These are phyloP conservation scores for Ustilago curta DNA, from an alignment of 1,284 basidiomycete species.

Conservation along the genomic window DNA sequence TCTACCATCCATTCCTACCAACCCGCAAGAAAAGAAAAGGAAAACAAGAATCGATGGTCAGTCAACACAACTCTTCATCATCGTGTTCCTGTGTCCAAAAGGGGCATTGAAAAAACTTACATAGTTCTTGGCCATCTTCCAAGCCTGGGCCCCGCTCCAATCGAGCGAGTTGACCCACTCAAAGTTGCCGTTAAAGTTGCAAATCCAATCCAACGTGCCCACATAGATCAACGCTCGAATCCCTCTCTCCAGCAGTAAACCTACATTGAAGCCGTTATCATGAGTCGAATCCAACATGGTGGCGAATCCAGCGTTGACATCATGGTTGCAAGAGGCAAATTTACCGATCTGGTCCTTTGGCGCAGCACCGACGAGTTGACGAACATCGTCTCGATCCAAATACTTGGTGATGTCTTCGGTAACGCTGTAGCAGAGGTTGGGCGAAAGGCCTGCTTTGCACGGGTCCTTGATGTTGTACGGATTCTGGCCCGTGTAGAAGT, in stretches of 20 bases:
- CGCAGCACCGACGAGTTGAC: conserved; percentile 54
- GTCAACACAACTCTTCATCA: background rate
- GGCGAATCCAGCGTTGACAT: conserved; percentile 42
- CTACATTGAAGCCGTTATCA: conserved; percentile 73
- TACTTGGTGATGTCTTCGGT: conserved; percentile 58
- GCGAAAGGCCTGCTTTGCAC: conserved; percentile 51
- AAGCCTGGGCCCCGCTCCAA: conserved; percentile 32
- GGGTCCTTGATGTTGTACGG: conserved; percentile 64
- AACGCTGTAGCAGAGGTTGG: conserved; percentile 57
- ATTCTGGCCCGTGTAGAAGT: conserved; percentile 55
- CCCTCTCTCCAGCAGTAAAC: conserved; percentile 80
- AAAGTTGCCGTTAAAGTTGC: conserved; percentile 59
- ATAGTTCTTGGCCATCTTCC: conserved; percentile 34
- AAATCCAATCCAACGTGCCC: conserved; percentile 71
- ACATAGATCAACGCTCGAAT: conserved; percentile 80
- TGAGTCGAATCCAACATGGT: conserved; percentile 32
- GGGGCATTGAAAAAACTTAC: conserved; percentile 14
- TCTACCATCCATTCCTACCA: conserved; percentile 42
- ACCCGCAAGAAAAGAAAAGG: conserved; percentile 1
- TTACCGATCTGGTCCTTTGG: conserved; percentile 50
- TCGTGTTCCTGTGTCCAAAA: background rate
- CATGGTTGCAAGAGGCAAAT: conserved; percentile 51
- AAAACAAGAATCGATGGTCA: background rate
- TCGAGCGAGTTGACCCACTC: conserved; percentile 48
- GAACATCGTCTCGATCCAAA: conserved; percentile 60